Evolutionary conservation across 2,329 filamentous ascomycete species (phyloP), one percentile per base, ranked within the genome.

Genomic region (Colletotrichum sidae): DNA sequence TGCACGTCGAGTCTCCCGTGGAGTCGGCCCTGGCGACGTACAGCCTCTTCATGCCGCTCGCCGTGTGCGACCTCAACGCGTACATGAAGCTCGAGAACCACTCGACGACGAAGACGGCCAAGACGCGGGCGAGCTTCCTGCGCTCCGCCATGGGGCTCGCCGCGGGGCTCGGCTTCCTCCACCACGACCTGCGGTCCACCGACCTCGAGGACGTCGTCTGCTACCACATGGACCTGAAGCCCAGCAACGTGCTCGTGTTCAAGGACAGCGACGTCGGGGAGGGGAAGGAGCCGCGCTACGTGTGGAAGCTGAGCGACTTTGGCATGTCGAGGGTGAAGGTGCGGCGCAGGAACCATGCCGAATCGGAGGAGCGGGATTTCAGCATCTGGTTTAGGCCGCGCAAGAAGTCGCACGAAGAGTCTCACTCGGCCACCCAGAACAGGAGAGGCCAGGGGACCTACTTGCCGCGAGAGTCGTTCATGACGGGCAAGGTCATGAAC

Each of bases 221-320:
- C 64, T 80, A 79, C 52, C 78, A 81, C 49, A 77, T 80, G 72
- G 78, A 81, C 59, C 69, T 81, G 10, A 80, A 77, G 52, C 78
- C 76, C 4, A 73, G 70, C 25, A 80, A 78, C 46, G 73, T 80
- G n/a, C 71, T 77, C n/a, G 61, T 75, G 25, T 75, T 75, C 44
- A 66, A 53, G 12, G 65, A 25, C 25, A 25, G 4, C 4, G 25
- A 25, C 25, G 25, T 25, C 25, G 1, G 25, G 25, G 25, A 25
- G 25, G 25, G 25, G 4, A 25, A 71, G 2, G 47, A 68, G 17
- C 65, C 53, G 7, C 67, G 61, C 44, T 25, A 69, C 6, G 68
- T 75, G n/a, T 81, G 79, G 78, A 80, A 79, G 65, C 70, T 80
- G 10, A 79, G 78, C 17, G 79, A 80, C 56, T 81, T 81, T 63